phyloP scores from a whole-genome alignment of 768 basidiomycete species.

The Kwoniella bestiolae region DNA sequence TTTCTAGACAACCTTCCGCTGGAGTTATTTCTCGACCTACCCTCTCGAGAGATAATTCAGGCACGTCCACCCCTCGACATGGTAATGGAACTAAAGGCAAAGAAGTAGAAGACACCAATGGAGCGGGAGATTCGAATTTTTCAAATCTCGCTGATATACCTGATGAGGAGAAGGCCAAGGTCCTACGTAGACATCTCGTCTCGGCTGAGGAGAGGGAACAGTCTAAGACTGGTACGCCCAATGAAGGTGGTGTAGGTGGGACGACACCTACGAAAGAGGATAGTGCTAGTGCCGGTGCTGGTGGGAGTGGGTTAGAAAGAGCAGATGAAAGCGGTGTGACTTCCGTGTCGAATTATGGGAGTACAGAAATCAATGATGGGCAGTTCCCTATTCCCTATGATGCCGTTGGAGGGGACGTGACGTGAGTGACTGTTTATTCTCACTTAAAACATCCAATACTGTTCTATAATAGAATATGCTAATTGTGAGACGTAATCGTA shows the following conservation, averaged over 20 bases:
- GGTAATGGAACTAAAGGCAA: conserved; percentile 4
- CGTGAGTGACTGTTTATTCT: conserved; percentile 64
- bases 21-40: conserved; percentile 3
- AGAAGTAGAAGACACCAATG: neutral
- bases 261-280: conserved; percentile 2
- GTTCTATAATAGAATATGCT: conserved; percentile 4
- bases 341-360: conserved; percentile 17
- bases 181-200: conserved; percentile 79
- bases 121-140: conserved; percentile 36
- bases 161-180: conserved; percentile 80
- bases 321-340: conserved; percentile 15
- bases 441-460: conserved; percentile 4
- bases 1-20: conserved; percentile 5
- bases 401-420: conserved; percentile 85
- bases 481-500: conserved; percentile 22
- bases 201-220: conserved; percentile 68
- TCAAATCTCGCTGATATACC: conserved; percentile 60
- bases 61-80: conserved; percentile 23
- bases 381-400: conserved; percentile 86
- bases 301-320: neutral
- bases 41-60: conserved; percentile 9
- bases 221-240: conserved; percentile 48
- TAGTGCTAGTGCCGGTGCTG: conserved; percentile 18
- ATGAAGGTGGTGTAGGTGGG: conserved; percentile 33
- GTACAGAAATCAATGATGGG: conserved; percentile 60